phyloP scores from a whole-genome alignment of 169 alveolate genomes.

The Plasmodium sp. region DNA sequence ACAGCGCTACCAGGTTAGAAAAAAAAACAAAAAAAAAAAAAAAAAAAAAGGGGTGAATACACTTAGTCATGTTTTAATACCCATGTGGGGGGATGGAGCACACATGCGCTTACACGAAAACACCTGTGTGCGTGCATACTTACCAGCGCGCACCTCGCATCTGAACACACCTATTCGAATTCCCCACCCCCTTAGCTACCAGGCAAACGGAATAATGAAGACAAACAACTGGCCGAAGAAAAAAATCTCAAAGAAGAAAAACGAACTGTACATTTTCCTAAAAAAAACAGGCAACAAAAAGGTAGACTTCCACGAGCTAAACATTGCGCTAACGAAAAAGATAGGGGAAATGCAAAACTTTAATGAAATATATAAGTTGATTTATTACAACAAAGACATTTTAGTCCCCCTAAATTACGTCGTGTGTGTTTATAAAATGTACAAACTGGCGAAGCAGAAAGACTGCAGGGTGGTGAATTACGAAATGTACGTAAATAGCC shows the following conservation, averaged over 20 bases:
- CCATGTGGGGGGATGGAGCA: not conserved
- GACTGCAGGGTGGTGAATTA: conserved; percentile 28
- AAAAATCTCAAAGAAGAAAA: conserved; percentile 52
- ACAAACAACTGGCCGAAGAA: conserved; percentile 64
- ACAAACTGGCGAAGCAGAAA: conserved; percentile 42
- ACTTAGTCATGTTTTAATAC: not conserved
- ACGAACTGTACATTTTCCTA: conserved; percentile 26
- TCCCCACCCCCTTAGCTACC: conserved; percentile 6
- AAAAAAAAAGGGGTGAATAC: not conserved
- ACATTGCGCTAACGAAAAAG: conserved; percentile 49
- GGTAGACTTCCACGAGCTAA: conserved; percentile 47
- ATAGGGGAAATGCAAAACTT: conserved; percentile 32
- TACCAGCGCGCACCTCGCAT: not conserved
- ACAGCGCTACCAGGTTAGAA: conserved; percentile 45
- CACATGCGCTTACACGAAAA: not conserved
- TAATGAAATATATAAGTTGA: conserved; percentile 65
- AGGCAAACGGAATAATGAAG: conserved; percentile 34
- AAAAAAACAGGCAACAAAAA: conserved; percentile 13
- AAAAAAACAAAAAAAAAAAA: not conserved
- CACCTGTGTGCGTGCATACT: not conserved
- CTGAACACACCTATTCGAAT: not conserved
- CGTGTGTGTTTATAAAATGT: conserved; percentile 48
- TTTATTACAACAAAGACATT: conserved; percentile 58
- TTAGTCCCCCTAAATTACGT: conserved; percentile 73
- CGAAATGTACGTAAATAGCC: conserved; percentile 7